Evolutionary conservation across 2,329 filamentous ascomycete genomes (phyloP), one percentile per base, ranked within the genome.

Genomic region (Colletotrichum theobromicola): DNA sequence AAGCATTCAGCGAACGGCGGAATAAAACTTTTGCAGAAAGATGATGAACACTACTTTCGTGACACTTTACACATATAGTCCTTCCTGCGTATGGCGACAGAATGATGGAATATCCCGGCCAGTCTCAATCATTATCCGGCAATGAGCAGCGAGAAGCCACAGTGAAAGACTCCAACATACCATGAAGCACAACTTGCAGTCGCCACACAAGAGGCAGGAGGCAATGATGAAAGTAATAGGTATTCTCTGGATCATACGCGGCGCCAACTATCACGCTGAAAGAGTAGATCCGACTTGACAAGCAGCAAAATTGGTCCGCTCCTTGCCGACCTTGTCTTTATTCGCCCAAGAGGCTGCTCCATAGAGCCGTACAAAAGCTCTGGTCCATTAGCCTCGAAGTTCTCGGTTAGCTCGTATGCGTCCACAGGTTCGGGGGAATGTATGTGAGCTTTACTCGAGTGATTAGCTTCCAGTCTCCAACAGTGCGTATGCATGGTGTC

Each of bases 271-370:
- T 42, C 0, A 6, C 37, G 37, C 18, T 42, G 37, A 10, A 42
- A 3, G 37, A 10, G 37, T 2, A 42, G 37, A 42, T n/a, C 8
- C 8, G 35, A 42, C 1, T 42, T 18, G 35, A 3, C 35, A 0
- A 10, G 7, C 18, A 1, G 5, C 8, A 16, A 4, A 18, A 42
- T 8, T 37, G 3, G 35, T 18, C 1, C 7, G 18, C 8, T n/a
- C 8, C 1, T n/a, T n/a, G 18, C 9, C 18, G 9, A 0, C 1
- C 37, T 42, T 42, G 4, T n/a, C 37, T 0, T 4, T 1, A 16
- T n/a, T 9, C 37, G 4, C 18, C n/a, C 2, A n/a, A 5, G 5
- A 10, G 8, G 8, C 8, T 42, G 18, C 8, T 42, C 10, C 10
- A 10, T n/a, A 6, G 18, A 3, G 10, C 18, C 18, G 1, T n/a